Base-by-base conservation (phyloP, 2,329 filamentous ascomycete genomes). In the Paraphaeosphaeria minitans region DNA sequence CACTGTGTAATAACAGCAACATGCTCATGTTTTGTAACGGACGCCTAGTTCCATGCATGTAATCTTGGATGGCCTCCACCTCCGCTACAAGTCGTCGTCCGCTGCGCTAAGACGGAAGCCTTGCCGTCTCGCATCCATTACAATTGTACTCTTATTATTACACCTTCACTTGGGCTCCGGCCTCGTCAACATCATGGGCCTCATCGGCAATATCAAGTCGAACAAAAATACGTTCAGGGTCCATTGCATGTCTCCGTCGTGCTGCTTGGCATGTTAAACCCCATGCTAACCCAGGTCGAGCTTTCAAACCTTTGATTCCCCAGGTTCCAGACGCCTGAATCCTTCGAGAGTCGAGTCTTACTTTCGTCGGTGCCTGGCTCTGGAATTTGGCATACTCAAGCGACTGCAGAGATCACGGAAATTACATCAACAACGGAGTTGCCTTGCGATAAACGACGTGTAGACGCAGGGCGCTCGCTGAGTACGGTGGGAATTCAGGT, bases 81-180 rank as follows among this genome's bases (percentile, higher is more conserved):
- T 48, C 43, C 43, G 33, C 45, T 55, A 55, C 43, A 41, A 48
- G 46, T 47, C 53, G 53, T 55, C 53, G 53, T 55, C 53, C 49
- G 53, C 53, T 48, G 53, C 53, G 33, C 53, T 49, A 55, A 43
- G 29, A 49, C 24, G 19, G 19, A 19, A 42, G 35, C 35, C 22
- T 43, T 22, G 43, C 53, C 24, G 29, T 43, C 37, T 55, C 53
- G 53, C 33, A 31, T 39, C 29, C 2, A 55, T 41, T 24, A 47
- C 52, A 47, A n/a, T 39, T 39, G 5, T 35, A 14, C 21, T 55
- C 45, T 49, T 49, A 14, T 14, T 55, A 33, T 49, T 49, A 48
- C 43, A 48, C 9, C 33, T 48, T 22, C 16, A 42, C 43, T 41
- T 45, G n/a, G 12, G 16, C 10, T 39, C n/a, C 24, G 13, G 21